Base-by-base conservation (phyloP, 2,329 filamentous ascomycete species). In the Colletotrichum sp. region DNA sequence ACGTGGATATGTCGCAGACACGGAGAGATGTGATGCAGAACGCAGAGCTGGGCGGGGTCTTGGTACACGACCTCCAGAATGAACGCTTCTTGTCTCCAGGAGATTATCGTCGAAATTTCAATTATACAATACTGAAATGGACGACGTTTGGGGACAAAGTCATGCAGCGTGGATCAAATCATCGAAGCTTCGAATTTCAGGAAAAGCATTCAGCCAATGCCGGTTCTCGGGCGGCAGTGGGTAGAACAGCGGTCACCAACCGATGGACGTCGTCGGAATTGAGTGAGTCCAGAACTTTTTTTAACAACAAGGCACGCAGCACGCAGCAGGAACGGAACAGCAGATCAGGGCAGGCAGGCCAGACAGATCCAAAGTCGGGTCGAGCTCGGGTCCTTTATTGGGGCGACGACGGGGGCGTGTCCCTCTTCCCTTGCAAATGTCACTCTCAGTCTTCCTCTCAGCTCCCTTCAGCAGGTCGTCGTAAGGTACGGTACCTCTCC, bases 181-280 rank as follows among this genome's bases (percentile, higher is more conserved):
- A 3, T 48, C 18, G 9, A 48, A 48, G 18, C 10, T 22, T 26
- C 13, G 16, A 63, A 3, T 62, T 24, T 44, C 32, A n/a, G 72
- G 26, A 63, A 28, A 63, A 59, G 62, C n/a, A 52, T 52, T 52
- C 44, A 36, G 62, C 32, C 36, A 65, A 39, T 71, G 69, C 39
- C 26, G 64, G 24, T 59, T 64, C 32, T 73, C 68, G 68, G 68
- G 60, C 28, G 24, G 44, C 44, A 34, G 71, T 30, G 60, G 68
- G 48, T 36, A 60, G 39, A 65, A 28, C 24, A n/a, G 44, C 66
- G 67, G 67, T 36, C 59, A 74, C 26, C 22, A 34, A 34, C 55
- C 44, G 70, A 68, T 68, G 64, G 64, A 75, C 64, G 69, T 73
- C 44, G 67, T 74, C 39, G 44, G 64, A 73, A 68, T 75, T 66